A percentile compares a stretch with the other conserved stretches of the same genome.
Evolutionary conservation across 2,329 filamentous ascomycete genomes (phyloP).

Genomic region (Eutypa lata): DNA sequence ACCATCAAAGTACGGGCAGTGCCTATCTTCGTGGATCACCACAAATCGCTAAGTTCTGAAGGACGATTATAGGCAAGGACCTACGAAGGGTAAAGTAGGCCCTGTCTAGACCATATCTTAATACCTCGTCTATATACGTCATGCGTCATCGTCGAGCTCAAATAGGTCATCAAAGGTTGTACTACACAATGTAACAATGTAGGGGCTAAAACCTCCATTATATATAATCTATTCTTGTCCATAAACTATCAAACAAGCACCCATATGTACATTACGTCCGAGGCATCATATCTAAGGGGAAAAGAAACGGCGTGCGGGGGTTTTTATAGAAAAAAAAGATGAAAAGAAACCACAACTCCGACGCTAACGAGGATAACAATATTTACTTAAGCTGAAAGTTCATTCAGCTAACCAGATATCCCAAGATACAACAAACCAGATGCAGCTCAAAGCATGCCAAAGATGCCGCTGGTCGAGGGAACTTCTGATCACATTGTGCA

Average conservation of each 20-base stretch:
- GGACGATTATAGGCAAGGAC: no score
- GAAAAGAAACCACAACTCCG: not conserved
- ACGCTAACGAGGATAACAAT: not conserved
- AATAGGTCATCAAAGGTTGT: not conserved
- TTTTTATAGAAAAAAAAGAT: not conserved
- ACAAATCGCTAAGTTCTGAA: no score
- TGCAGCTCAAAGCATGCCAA: not conserved
- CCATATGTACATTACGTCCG: no score
- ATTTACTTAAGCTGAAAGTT: not conserved
- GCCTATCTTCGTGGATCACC: no score
- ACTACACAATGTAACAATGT: not conserved
- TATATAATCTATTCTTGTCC: no score
- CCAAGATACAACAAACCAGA: not conserved
- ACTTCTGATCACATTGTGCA: not conserved
- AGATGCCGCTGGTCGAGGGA: not conserved
- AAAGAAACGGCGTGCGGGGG: no score
- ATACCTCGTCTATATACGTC: no score
- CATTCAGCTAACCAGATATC: not conserved
- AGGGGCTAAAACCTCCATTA: not conserved
- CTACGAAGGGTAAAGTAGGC: no score
- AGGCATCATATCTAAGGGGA: no score
- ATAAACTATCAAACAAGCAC: no score
- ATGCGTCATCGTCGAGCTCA: not conserved
- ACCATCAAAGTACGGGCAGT: no score
- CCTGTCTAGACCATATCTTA: no score